These are phyloP conservation scores for Pestalotiopsis sp. DNA, from an alignment of 2,329 filamentous ascomycete species.

Conservation along the genomic window DNA sequence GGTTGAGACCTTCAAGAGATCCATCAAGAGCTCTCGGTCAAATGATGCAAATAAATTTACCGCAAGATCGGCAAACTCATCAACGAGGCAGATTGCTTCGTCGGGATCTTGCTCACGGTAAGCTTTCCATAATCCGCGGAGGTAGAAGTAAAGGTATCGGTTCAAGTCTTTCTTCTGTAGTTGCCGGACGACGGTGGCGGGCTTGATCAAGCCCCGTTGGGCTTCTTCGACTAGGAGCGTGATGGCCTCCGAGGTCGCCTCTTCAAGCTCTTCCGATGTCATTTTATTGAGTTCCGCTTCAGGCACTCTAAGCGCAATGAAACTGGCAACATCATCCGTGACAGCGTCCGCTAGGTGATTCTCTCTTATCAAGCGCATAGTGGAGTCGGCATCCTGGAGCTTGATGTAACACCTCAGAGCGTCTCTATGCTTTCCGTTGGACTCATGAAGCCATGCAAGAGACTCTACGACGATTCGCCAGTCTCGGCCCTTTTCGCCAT, in stretches of 20 bases:
- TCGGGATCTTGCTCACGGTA: conserved; percentile 58
- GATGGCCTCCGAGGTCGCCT: conserved; percentile 81
- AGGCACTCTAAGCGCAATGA: conserved; percentile 85
- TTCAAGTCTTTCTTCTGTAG: conserved; percentile 68
- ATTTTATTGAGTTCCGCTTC: conserved; percentile 69
- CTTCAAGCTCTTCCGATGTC: conserved; percentile 71
- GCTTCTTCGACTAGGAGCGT: conserved; percentile 88
- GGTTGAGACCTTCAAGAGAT: conserved; percentile 82
- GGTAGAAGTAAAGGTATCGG: conserved; percentile 89
- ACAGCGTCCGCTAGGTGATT: conserved; percentile 90
- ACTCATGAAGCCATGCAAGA: conserved; percentile 82
- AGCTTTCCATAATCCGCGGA: conserved; percentile 82
- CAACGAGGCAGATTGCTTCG: conserved; percentile 71
- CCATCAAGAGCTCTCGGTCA: conserved; percentile 79
- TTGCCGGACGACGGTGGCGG: conserved; percentile 77
- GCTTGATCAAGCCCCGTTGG: conserved; percentile 81
- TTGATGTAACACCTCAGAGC: conserved; percentile 88
- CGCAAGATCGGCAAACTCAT: conserved; percentile 84
- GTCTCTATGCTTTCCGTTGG: conserved; percentile 78
- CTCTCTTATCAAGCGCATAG: conserved; percentile 83
- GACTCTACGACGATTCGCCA: conserved; percentile 90
- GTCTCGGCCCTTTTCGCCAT: conserved; percentile 72
- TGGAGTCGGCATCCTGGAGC: conserved; percentile 88
- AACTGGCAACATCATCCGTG: conserved; percentile 84
- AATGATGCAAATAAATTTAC: conserved; percentile 86